These are phyloP conservation scores for Dryadomyces quercivorus DNA, from an alignment of 2,329 filamentous ascomycete species.

Conservation along the genomic window DNA sequence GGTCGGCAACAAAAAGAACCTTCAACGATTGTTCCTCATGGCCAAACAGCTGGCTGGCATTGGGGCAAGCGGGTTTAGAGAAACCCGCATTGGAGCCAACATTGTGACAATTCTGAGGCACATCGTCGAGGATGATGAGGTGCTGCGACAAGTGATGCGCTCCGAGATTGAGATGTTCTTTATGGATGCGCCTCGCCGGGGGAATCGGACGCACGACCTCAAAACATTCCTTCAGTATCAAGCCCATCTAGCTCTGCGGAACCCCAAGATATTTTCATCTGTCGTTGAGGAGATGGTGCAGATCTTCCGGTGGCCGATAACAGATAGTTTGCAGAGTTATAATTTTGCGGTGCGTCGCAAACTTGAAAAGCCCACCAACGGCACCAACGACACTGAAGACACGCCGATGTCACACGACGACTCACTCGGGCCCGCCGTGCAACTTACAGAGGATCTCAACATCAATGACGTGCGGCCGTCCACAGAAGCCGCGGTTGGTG, in stretches of 20 bases:
- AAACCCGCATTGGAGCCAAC: slow-evolving; percentile 39
- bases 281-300: slow-evolving; percentile 77
- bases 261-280: slow-evolving; percentile 76
- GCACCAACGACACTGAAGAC: neutral
- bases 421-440: slow-evolving; percentile 29
- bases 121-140: slow-evolving; percentile 87
- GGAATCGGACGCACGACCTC: slow-evolving; percentile 53
- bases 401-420: slow-evolving; percentile 20
- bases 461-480: slow-evolving; percentile 45
- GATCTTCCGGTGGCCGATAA: slow-evolving; percentile 46
- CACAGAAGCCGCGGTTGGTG: slow-evolving; percentile 47
- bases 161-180: slow-evolving; percentile 77
- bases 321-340: neutral
- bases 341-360: slow-evolving; percentile 2
- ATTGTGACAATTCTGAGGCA: slow-evolving; percentile 85
- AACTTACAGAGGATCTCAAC: slow-evolving; percentile 32
- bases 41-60: slow-evolving; percentile 78
- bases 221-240: slow-evolving; percentile 63
- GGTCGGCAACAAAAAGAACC: slow-evolving; percentile 76
- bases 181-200: slow-evolving; percentile 40
- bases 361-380: neutral
- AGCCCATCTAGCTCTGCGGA: slow-evolving; percentile 67
- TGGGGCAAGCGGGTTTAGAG: slow-evolving; percentile 59
- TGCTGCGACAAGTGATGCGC: slow-evolving; percentile 81
- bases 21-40: slow-evolving; percentile 89